Evolutionary conservation across 805 yeast genomes (phyloP), one percentile per base, ranked within the genome.

Genomic region (Ogataea naganishii): DNA sequence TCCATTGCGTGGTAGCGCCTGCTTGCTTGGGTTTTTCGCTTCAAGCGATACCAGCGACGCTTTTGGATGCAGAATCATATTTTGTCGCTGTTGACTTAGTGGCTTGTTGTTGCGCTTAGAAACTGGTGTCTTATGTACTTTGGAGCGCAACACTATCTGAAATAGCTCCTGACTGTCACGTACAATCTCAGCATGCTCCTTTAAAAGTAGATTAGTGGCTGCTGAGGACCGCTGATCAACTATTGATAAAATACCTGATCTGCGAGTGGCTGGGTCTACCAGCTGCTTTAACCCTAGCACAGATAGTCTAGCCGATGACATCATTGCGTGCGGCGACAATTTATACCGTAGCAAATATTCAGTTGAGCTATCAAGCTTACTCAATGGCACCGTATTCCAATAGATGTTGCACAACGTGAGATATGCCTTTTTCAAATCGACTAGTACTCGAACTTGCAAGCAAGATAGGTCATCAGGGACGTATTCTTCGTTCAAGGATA

Each of bases 211-310:
- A 27, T 46, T 52, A 6, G 46, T 38, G 3, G 49, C 37, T 21
- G 38, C 42, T 13, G 49, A 40, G 2, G 52, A 34, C 26, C 42
- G 35, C 18, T 43, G 43, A 15, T 52, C 58, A 22, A 51, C 40
- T 40, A 57, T 45, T 4, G 62, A 54, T 15, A 64, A 33, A 18
- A 64, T 48, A 10, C 56, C 54, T 16, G 67, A 62, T 31, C 67
- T 55, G 43, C 71, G 53, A n/a, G 49, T 46, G 6, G 53, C 32
- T 12, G 68, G 66, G 38, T 63, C 61, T 14, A 32, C 42, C 16
- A 60, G 44, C 26, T 63, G 66, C 21, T 45, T 47, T 14, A 63
- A 29, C 1, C 66, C 67, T 14, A 60, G 18, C 6, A 39, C 33
- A 4, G 69, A 62, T 6, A 65, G 35, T 32, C 69, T 51, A 20